Conservation (phyloP, 2,329 filamentous ascomycete genomes). For the Sphaerulina musiva region DNA sequence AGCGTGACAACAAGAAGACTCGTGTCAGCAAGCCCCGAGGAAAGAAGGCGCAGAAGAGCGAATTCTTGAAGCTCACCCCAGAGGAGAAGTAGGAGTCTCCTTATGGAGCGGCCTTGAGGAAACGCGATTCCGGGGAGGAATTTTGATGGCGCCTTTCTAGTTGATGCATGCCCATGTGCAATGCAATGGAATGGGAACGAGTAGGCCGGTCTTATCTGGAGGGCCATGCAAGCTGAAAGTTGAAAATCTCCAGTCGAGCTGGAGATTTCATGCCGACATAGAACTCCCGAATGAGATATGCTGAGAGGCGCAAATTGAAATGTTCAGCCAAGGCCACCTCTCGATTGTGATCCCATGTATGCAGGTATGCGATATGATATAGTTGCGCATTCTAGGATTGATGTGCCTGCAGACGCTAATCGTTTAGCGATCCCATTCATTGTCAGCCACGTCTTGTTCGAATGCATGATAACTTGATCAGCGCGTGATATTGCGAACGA, state of each 20-base stretch:
- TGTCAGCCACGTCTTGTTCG: background rate
- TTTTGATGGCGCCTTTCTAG: background rate
- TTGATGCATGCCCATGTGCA: background rate
- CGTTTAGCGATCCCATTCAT: background rate
- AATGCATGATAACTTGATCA: too few species aligned
- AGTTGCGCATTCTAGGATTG: too few species aligned
- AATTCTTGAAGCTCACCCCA: constrained; percentile 11
- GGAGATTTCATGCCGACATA: background rate
- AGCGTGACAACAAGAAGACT: constrained; percentile 68
- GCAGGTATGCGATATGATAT: too few species aligned
- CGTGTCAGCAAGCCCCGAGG: constrained; percentile 48
- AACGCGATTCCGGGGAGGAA: constrained; percentile 1
- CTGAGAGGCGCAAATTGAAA: background rate
- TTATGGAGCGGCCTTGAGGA: background rate
- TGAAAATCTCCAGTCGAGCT: background rate
- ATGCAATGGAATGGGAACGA: background rate
- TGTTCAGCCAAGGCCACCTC: background rate
- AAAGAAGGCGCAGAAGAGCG: constrained; percentile 29
- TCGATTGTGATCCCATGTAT: background rate
- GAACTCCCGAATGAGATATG: background rate
- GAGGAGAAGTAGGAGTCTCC: constrained; percentile 14
- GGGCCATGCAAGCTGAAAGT: background rate
- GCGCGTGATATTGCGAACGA: background rate
- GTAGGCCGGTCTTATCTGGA: background rate
- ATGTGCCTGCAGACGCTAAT: too few species aligned